Percentiles rank a stretch among this genome's conserved stretches.
Conservation (phyloP, 2,329 filamentous ascomycete genomes). For the Hypoxylon sp. region DNA sequence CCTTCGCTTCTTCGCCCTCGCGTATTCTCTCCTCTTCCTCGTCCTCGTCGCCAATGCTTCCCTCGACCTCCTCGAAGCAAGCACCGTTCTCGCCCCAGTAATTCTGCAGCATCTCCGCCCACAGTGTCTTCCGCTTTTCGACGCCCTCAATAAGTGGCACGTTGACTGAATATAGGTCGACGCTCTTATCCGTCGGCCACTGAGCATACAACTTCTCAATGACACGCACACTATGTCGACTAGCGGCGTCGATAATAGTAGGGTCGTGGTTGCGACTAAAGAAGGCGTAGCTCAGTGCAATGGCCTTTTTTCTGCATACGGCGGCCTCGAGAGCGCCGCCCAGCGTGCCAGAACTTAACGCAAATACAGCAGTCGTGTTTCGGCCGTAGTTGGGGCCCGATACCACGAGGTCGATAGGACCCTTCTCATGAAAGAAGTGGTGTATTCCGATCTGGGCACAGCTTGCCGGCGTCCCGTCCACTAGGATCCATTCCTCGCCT, state of each 20-base stretch:
- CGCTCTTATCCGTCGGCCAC: slow-evolving; percentile 76
- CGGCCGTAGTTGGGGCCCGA: slow-evolving; percentile 87
- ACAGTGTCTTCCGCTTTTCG: slow-evolving; percentile 79
- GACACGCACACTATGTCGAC: slow-evolving; percentile 79
- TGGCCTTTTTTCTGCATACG: slow-evolving; percentile 76
- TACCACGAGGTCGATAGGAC: slow-evolving; percentile 81
- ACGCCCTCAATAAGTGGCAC: slow-evolving; percentile 87
- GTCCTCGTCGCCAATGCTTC: slow-evolving; percentile 73
- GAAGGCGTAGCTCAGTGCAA: slow-evolving; percentile 93
- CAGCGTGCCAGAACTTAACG: slow-evolving; percentile 81
- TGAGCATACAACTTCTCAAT: slow-evolving; percentile 84
- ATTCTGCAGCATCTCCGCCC: slow-evolving; percentile 90
- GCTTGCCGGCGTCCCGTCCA: slow-evolving; percentile 85
- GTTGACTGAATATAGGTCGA: slow-evolving; percentile 93
- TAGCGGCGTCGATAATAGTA: slow-evolving; percentile 82
- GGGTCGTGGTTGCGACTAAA: slow-evolving; percentile 88
- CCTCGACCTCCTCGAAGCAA: slow-evolving; percentile 86
- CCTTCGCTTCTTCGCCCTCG: slow-evolving; percentile 64
- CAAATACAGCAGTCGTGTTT: slow-evolving; percentile 85
- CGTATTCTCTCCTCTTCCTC: slow-evolving; percentile 82
- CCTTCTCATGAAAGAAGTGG: slow-evolving; percentile 81
- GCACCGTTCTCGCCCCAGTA: slow-evolving; percentile 85
- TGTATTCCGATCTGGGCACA: slow-evolving; percentile 87
- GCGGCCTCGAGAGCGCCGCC: slow-evolving; percentile 84
- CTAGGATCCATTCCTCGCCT: slow-evolving; percentile 83